Percentiles rank a stretch among this genome's conserved stretches.
Evolutionary conservation across 2,329 filamentous ascomycete genomes (phyloP).

Genomic region (Diaporthe capsici): DNA sequence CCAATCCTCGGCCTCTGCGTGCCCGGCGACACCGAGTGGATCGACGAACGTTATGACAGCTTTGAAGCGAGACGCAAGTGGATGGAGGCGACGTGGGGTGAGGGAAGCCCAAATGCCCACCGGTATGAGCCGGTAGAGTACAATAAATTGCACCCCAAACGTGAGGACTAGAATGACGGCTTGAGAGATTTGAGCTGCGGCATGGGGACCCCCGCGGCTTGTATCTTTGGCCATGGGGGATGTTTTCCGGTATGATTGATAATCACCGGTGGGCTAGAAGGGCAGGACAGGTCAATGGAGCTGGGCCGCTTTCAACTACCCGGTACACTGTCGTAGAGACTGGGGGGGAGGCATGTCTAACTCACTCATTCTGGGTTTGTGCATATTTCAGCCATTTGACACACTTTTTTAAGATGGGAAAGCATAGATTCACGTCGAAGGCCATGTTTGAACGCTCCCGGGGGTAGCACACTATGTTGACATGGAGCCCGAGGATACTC

Average conservation of each 20-base stretch:
- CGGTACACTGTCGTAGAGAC: background rate
- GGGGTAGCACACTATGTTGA: too few species aligned
- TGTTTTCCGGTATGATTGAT: constrained; percentile 2
- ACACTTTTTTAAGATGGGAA: too few species aligned
- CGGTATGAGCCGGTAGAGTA: background rate
- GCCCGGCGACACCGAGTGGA: background rate
- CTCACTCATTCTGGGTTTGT: too few species aligned
- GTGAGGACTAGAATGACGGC: background rate
- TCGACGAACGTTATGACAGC: background rate
- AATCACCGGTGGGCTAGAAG: background rate
- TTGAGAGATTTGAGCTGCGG: background rate
- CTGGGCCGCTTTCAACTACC: constrained; percentile 10
- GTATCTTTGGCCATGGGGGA: background rate
- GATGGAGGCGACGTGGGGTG: constrained; percentile 5
- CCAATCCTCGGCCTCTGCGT: background rate
- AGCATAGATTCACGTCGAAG: too few species aligned
- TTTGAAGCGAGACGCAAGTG: background rate
- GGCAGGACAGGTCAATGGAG: background rate
- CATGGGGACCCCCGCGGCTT: background rate
- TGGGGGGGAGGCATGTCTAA: too few species aligned
- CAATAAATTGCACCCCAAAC: background rate
- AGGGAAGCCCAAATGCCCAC: background rate
- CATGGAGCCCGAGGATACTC: too few species aligned
- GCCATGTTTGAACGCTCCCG: too few species aligned
- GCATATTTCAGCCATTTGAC: too few species aligned